Conservation (phyloP, 2,329 filamentous ascomycete species). For the Fusarium hainanense region DNA sequence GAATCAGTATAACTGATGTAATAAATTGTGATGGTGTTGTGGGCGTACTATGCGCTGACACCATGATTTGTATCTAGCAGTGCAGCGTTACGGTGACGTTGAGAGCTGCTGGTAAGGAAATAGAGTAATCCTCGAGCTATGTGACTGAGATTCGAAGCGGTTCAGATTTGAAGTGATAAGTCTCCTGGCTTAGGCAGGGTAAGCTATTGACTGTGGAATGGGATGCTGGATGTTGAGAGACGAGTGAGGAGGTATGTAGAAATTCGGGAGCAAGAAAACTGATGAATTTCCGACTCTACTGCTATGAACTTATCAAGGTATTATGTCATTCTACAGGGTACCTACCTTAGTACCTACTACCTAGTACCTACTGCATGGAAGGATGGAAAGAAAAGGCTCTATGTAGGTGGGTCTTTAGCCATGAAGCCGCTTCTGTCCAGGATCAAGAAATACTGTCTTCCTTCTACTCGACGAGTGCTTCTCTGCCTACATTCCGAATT, state of each 20-base stretch:
- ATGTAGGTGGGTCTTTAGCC: constrained; percentile 27
- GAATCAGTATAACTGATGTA: not conserved
- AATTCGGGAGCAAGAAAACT: not conserved
- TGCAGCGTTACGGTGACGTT: constrained; percentile 15
- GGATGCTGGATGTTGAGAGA: not conserved
- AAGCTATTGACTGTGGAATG: not conserved
- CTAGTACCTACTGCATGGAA: constrained; percentile 21
- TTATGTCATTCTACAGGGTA: not conserved
- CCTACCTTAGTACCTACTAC: not conserved
- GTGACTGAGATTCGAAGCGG: not conserved
- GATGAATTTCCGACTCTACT: not conserved
- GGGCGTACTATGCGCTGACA: constrained; percentile 58
- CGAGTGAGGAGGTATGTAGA: not conserved
- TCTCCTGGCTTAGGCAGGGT: not conserved
- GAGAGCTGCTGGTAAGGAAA: not conserved
- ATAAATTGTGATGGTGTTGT: not conserved
- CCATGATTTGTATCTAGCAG: constrained; percentile 36
- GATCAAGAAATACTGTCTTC: constrained; percentile 13
- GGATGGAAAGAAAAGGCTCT: constrained; percentile 18
- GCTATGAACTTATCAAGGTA: not conserved
- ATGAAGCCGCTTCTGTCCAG: constrained; percentile 27
- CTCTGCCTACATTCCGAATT: not conserved
- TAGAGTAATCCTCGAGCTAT: not conserved
- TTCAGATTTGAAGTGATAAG: not conserved
- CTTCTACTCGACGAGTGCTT: not conserved